phyloP scores from a whole-genome alignment of 129 eudicot genomes.

The Tagetes erecta region DNA sequence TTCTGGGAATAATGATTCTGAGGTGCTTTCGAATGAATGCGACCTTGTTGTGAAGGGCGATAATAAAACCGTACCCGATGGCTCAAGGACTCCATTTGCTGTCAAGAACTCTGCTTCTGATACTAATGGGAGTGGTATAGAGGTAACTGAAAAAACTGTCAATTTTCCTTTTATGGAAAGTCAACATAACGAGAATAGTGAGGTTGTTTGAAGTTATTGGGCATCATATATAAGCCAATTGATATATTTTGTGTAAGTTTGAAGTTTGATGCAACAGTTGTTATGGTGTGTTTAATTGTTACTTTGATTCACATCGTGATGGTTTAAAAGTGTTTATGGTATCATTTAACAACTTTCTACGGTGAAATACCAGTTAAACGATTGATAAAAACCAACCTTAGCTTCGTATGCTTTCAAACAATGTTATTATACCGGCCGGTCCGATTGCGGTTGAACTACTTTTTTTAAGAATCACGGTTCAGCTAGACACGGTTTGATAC shows the following conservation, averaged over 20 bases:
- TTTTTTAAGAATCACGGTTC: too few species aligned
- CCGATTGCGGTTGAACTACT: too few species aligned
- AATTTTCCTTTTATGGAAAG: conserved; percentile 26
- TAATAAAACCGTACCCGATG: conserved; percentile 27
- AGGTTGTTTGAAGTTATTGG: conserved; percentile 21
- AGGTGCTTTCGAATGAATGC: background rate
- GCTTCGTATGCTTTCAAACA: too few species aligned
- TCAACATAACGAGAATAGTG: conserved; percentile 21
- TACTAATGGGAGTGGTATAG: conserved; percentile 6
- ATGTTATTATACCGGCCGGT: too few species aligned
- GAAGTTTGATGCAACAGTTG: conserved; percentile 6
- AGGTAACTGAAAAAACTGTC: conserved; percentile 29
- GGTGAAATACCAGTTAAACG: too few species aligned
- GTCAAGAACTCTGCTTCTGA: conserved; percentile 34
- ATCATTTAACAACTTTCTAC: too few species aligned
- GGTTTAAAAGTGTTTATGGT: too few species aligned
- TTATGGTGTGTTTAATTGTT: conserved; percentile 11
- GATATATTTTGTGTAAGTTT: conserved; percentile 21
- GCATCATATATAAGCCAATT: conserved; percentile 1
- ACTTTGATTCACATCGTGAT: too few species aligned
- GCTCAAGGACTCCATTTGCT: conserved; percentile 44
- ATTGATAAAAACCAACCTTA: too few species aligned
- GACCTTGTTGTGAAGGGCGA: conserved; percentile 12
- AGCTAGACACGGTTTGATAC: too few species aligned
- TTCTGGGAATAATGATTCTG: background rate